Conservation (phyloP, 1,284 basidiomycete species). For the Meira nashicola region DNA sequence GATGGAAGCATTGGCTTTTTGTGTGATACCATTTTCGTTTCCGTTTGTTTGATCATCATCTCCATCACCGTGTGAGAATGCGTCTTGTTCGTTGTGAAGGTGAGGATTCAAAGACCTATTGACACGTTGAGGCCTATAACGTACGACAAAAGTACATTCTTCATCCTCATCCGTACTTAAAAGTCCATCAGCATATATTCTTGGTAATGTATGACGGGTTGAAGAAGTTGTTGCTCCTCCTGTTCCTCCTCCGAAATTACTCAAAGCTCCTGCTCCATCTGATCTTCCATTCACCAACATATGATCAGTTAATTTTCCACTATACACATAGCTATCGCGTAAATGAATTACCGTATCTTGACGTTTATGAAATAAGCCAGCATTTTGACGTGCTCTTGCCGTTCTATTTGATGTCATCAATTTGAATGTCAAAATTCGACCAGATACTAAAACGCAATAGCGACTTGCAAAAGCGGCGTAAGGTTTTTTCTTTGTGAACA, state of each 20-base stretch:
- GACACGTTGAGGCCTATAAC: conserved; percentile 35
- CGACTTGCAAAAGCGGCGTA: conserved; percentile 36
- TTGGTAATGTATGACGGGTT: conserved; percentile 28
- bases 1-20: conserved; percentile 26
- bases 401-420: conserved; percentile 38
- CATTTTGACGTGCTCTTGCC: conserved; percentile 47
- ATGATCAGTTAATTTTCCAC: conserved; percentile 40
- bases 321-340: conserved; percentile 50
- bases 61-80: background rate
- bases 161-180: conserved; percentile 46
- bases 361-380: conserved; percentile 45
- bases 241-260: conserved; percentile 10
- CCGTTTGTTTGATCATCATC: background rate
- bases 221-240: conserved; percentile 13
- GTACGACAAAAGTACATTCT: conserved; percentile 51
- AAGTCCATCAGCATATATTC: conserved; percentile 46
- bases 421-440: conserved; percentile 44
- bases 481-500: conserved; percentile 60
- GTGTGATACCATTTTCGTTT: background rate
- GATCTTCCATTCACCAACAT: conserved; percentile 31
- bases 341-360: conserved; percentile 44
- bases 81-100: background rate
- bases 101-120: conserved; percentile 15
- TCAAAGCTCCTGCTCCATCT: conserved; percentile 19
- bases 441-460: conserved; percentile 44